phyloP scores from a whole-genome alignment of 106 monocot genomes.

The Platanthera guangdongensis region DNA sequence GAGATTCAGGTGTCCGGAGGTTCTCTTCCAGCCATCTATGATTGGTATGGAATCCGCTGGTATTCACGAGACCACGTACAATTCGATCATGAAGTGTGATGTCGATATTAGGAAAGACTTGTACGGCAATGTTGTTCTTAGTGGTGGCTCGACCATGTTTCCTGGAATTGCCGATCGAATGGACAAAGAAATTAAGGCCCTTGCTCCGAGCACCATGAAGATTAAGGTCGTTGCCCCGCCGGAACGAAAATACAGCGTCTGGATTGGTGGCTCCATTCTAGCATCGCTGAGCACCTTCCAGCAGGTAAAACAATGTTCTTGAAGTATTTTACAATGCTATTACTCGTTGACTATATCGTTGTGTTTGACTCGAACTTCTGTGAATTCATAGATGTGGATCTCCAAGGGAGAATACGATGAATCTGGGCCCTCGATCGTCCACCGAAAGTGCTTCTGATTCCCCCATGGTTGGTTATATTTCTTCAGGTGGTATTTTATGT shows the following conservation, averaged over 20 bases:
- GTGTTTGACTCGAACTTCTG: not conserved
- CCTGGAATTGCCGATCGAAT: no score
- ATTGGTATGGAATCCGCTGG: conserved; percentile 31
- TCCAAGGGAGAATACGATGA: conserved; percentile 26
- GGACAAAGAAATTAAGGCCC: no score
- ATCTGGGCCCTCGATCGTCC: conserved; percentile 20
- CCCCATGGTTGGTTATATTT: not conserved
- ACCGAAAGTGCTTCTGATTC: conserved; percentile 24
- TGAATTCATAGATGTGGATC: conserved; percentile 21
- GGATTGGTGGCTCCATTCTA: conserved; percentile 7
- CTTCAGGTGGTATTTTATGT: not conserved
- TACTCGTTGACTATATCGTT: not conserved
- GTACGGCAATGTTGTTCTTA: conserved; percentile 23
- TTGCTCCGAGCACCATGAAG: no score
- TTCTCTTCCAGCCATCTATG: conserved; percentile 33
- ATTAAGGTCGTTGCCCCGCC: no score
- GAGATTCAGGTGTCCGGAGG: conserved; percentile 28
- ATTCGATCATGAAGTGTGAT: conserved; percentile 3
- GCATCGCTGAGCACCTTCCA: conserved; percentile 17
- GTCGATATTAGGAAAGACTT: conserved; percentile 29
- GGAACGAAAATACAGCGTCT: no score
- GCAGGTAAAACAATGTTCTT: conserved; percentile 8
- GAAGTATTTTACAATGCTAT: not conserved
- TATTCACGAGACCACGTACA: conserved; percentile 25
- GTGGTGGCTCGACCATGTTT: conserved; percentile 26